Evolutionary conservation across 1,284 basidiomycete species (phyloP).

Genomic region (Grifola frondosa): DNA sequence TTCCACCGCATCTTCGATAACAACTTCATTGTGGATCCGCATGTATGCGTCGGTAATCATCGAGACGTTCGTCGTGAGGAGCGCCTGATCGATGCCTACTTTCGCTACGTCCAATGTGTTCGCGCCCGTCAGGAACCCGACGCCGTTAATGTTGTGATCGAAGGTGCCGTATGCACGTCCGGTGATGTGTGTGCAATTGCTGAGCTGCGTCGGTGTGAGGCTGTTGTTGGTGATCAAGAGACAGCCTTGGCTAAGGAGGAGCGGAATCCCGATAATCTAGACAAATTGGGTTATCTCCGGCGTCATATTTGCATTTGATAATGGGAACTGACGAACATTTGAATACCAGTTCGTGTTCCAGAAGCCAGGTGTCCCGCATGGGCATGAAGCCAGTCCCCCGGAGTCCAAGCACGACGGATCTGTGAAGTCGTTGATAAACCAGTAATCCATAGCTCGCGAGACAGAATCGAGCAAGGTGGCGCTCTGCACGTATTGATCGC

Average conservation of each 20-base stretch:
- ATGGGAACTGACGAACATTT: constrained; percentile 34
- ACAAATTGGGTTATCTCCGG: not conserved
- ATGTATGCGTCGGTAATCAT: constrained; percentile 48
- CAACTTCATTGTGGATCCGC: constrained; percentile 49
- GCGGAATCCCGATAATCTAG: constrained; percentile 61
- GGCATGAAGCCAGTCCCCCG: constrained; percentile 49
- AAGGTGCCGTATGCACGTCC: constrained; percentile 53
- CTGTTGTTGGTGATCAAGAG: constrained; percentile 47
- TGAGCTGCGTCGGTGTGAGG: constrained; percentile 41
- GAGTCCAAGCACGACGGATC: constrained; percentile 49
- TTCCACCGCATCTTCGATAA: constrained; percentile 41
- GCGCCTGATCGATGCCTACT: constrained; percentile 52
- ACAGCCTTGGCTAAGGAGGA: constrained; percentile 54
- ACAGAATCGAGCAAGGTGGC: constrained; percentile 41
- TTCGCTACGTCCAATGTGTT: constrained; percentile 60
- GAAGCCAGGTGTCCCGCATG: constrained; percentile 54
- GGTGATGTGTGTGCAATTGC: constrained; percentile 51
- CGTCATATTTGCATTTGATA: not conserved
- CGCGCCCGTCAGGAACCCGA: constrained; percentile 56
- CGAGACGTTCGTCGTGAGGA: constrained; percentile 44
- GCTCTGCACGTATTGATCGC: constrained; percentile 40
- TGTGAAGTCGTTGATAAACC: constrained; percentile 63
- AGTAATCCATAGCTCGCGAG: constrained; percentile 56
- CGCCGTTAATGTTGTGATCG: constrained; percentile 40
- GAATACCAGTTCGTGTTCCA: constrained; percentile 76